Percentiles rank a stretch among this genome's conserved stretches.
These are phyloP conservation scores for Solanum ossicruentum DNA, from an alignment of 257 asterid species.

Conservation along the genomic window DNA sequence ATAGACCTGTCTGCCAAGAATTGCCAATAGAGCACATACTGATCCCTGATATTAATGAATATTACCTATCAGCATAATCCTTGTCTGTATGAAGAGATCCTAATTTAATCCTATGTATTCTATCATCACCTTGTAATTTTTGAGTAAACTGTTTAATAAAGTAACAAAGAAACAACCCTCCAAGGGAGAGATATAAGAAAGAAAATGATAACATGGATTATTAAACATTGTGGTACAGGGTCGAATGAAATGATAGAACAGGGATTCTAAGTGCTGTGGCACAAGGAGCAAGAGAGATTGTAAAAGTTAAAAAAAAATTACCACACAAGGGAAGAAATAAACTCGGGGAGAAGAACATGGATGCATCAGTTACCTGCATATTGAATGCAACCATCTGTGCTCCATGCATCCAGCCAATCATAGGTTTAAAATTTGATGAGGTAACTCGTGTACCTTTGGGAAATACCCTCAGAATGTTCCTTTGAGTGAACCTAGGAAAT, in stretches of 20 bases:
- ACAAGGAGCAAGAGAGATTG: not conserved
- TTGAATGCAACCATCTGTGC: constrained; percentile 98
- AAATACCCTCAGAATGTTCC: constrained; percentile 59
- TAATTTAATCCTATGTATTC: not conserved
- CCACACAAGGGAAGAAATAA: not conserved
- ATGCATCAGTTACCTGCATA: constrained; percentile 59
- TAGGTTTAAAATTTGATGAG: constrained; percentile 71
- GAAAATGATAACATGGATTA: not conserved
- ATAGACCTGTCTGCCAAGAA: not conserved
- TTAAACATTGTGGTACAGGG: not conserved
- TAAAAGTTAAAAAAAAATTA: not conserved
- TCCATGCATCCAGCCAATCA: constrained; percentile 87
- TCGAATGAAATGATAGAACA: not conserved
- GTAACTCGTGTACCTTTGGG: constrained; percentile 89
- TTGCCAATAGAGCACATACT: not conserved
- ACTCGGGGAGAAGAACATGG: not conserved
- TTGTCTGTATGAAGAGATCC: not conserved
- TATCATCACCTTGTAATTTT: not conserved
- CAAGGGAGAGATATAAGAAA: not conserved
- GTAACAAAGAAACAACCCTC: not conserved
- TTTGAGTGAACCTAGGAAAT: constrained; percentile 61
- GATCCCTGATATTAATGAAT: not conserved
- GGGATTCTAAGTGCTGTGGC: not conserved
- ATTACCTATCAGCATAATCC: not conserved
- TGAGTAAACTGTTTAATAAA: not conserved